These are phyloP conservation scores for Cladosporium cucumerinum DNA, from an alignment of 2,329 filamentous ascomycete species.

Conservation along the genomic window DNA sequence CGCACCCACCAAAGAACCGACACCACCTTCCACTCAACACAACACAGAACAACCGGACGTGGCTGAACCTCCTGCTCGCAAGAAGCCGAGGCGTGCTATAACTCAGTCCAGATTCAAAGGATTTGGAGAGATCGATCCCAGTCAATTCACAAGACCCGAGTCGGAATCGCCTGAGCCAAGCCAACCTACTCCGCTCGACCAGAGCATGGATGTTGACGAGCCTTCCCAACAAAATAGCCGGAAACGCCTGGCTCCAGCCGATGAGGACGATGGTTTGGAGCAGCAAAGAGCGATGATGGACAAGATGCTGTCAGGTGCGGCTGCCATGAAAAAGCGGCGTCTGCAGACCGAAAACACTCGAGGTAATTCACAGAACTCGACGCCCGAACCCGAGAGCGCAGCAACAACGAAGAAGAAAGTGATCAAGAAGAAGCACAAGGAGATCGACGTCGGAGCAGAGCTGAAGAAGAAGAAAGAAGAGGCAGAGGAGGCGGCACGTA, in stretches of 20 bases:
- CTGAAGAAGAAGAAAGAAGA: slow-evolving; percentile 54
- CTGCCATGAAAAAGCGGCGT: slow-evolving; percentile 69
- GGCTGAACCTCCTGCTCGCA: not conserved
- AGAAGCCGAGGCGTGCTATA: slow-evolving; percentile 33
- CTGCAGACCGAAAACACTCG: slow-evolving; percentile 53
- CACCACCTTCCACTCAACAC: not conserved
- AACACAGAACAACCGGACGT: not conserved
- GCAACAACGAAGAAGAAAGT: not conserved
- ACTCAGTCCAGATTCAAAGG: slow-evolving; percentile 58
- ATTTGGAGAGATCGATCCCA: slow-evolving; percentile 39
- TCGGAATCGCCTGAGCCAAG: slow-evolving; percentile 23
- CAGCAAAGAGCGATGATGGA: slow-evolving; percentile 58
- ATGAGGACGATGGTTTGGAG: slow-evolving; percentile 22
- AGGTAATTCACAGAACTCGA: slow-evolving; percentile 46
- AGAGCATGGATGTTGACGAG: slow-evolving; percentile 15
- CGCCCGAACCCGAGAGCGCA: slow-evolving; percentile 32
- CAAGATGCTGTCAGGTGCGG: slow-evolving; percentile 70
- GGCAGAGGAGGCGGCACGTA: slow-evolving; percentile 53
- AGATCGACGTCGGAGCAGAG: slow-evolving; percentile 66
- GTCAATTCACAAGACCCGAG: slow-evolving; percentile 26
- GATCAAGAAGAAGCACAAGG: slow-evolving; percentile 27
- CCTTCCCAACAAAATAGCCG: slow-evolving; percentile 22
- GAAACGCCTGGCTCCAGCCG: slow-evolving; percentile 29
- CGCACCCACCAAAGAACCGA: not conserved
- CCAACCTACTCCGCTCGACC: not conserved